phyloP scores from a whole-genome alignment of 495 filamentous ascomycete genomes.

The Evansstolkia leycettana region DNA sequence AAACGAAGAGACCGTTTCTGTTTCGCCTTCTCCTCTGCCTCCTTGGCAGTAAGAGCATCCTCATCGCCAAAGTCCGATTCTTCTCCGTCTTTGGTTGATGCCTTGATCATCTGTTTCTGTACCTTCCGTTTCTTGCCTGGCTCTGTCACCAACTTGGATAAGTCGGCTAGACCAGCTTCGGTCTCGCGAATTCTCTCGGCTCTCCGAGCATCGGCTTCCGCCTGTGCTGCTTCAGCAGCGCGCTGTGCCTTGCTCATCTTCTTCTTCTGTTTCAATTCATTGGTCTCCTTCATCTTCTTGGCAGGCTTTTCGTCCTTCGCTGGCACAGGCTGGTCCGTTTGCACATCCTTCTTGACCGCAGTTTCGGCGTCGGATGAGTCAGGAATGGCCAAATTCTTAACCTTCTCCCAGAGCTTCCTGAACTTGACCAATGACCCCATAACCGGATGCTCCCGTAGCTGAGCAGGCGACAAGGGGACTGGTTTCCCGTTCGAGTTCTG shows the following conservation, averaged over 20 bases:
- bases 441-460: conserved; percentile 75
- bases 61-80: conserved; percentile 62
- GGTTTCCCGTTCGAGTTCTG: conserved; percentile 34
- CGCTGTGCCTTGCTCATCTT: conserved; percentile 40
- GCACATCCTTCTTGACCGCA: conserved; percentile 8
- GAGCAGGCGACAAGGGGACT: conserved; percentile 47
- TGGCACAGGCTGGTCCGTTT: conserved; percentile 1
- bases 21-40: conserved; percentile 69
- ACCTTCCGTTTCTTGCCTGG: conserved; percentile 19
- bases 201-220: conserved; percentile 39
- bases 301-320: conserved; percentile 10
- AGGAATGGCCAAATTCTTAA: conserved; percentile 39
- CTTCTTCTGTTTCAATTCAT: conserved; percentile 19
- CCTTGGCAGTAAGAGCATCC: conserved; percentile 42
- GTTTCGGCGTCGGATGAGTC: conserved; percentile 11
- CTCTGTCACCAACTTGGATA: conserved; percentile 32
- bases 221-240: conserved; percentile 38
- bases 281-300: conserved; percentile 18
- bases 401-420: conserved; percentile 65
- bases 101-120: conserved; percentile 19
- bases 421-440: conserved; percentile 77
- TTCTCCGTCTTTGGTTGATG: conserved; percentile 22
- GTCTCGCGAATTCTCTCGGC: conserved; percentile 42
- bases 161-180: conserved; percentile 60
- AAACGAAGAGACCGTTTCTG: conserved; percentile 86